phyloP scores from a whole-genome alignment of 2,329 filamentous ascomycete genomes.

The Cladosporium sp. region DNA sequence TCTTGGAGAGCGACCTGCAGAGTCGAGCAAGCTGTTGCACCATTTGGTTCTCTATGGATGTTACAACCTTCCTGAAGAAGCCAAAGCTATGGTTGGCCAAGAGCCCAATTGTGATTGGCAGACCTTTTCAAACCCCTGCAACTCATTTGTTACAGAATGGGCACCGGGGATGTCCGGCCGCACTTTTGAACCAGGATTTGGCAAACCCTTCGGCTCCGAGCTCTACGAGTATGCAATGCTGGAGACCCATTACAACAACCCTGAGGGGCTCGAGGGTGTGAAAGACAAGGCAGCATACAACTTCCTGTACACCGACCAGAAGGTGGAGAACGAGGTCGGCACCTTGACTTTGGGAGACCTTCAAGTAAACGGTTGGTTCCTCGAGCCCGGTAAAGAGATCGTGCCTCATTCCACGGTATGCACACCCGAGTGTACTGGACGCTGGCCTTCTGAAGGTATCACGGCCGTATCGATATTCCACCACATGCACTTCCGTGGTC shows the following conservation, averaged over 20 bases:
- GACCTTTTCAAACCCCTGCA: constrained; percentile 25
- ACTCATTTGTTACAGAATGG: constrained; percentile 25
- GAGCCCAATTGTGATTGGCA: constrained; percentile 21
- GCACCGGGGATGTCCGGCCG: constrained; percentile 23
- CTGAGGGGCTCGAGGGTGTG: constrained; percentile 18
- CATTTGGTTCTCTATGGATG: constrained; percentile 25
- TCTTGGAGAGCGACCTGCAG: constrained; percentile 20
- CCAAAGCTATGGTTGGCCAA: constrained; percentile 21
- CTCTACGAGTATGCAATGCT: constrained; percentile 25
- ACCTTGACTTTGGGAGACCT: constrained; percentile 24
- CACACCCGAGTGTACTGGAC: constrained; percentile 25
- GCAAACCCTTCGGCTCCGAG: constrained; percentile 24
- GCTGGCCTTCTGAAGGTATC: constrained; percentile 24
- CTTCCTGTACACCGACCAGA: constrained; percentile 22
- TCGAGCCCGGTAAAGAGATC: constrained; percentile 23
- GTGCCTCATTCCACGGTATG: constrained; percentile 22
- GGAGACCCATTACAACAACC: constrained; percentile 26
- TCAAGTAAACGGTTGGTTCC: constrained; percentile 22
- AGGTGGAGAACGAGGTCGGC: constrained; percentile 23
- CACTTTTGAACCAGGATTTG: constrained; percentile 25
- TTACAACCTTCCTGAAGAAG: constrained; percentile 20
- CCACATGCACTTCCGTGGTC: constrained; percentile 25
- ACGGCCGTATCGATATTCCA: constrained; percentile 25
- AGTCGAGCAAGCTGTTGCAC: constrained; percentile 22
- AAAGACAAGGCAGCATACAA: constrained; percentile 22